Percentiles rank a stretch among this genome's conserved stretches.
phyloP scores from a whole-genome alignment of 108 stramenopile species.

The Skeletonema menzelii region DNA sequence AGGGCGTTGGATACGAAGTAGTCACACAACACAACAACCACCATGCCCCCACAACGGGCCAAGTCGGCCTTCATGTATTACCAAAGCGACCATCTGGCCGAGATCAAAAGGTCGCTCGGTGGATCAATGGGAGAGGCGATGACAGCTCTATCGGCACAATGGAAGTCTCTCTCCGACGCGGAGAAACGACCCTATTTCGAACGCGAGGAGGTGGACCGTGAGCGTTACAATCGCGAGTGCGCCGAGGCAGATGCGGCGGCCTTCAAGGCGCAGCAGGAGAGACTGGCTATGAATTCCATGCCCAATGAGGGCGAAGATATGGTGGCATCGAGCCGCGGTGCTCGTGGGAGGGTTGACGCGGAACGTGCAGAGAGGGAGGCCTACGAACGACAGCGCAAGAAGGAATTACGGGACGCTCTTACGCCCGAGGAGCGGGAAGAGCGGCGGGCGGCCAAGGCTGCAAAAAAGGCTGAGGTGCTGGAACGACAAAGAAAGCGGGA shows the following conservation, averaged over 20 bases:
- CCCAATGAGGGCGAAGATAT: constrained; percentile 59
- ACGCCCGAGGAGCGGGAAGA: constrained; percentile 57
- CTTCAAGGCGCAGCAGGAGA: constrained; percentile 53
- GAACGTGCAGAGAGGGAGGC: constrained; percentile 51
- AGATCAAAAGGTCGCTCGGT: constrained; percentile 64
- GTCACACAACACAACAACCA: neutral
- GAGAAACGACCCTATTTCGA: constrained; percentile 54
- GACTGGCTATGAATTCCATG: constrained; percentile 44
- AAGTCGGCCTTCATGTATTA: constrained; percentile 85
- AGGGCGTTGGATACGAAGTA: neutral
- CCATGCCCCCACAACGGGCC: constrained; percentile 64
- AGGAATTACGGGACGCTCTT: constrained; percentile 33
- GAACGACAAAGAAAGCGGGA: constrained; percentile 61
- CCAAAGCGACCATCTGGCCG: constrained; percentile 65
- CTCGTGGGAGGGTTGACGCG: constrained; percentile 51
- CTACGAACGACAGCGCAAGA: neutral
- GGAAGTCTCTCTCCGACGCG: constrained; percentile 60
- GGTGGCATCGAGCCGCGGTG: constrained; percentile 47
- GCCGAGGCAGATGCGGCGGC: constrained; percentile 69
- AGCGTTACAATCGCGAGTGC: constrained; percentile 73
- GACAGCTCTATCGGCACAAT: constrained; percentile 74
- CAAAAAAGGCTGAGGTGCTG: constrained; percentile 57
- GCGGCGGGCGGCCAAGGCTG: constrained; percentile 40
- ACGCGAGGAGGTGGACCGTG: constrained; percentile 65
- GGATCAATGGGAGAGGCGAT: constrained; percentile 80